Conservation (phyloP, 805 yeast species). For the Zygosaccharomyces bailii region DNA sequence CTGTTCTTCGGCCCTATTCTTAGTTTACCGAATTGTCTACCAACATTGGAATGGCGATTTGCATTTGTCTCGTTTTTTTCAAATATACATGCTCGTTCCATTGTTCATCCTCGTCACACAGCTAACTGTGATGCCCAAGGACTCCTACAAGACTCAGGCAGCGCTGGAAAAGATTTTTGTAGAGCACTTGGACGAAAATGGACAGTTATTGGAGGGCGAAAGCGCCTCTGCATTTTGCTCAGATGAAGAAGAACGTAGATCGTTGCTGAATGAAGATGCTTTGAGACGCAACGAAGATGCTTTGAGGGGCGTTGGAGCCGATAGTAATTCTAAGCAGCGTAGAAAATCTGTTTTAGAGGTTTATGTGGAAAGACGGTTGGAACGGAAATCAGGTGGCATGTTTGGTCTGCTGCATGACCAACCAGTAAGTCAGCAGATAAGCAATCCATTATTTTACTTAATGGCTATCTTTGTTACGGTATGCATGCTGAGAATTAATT, state of each 20-base stretch:
- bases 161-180: slow-evolving; percentile 64
- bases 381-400: slow-evolving; percentile 54
- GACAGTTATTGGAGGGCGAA: slow-evolving; percentile 43
- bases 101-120: slow-evolving; percentile 72
- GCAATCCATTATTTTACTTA: slow-evolving; percentile 65
- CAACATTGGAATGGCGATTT: slow-evolving; percentile 33
- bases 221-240: slow-evolving; percentile 44
- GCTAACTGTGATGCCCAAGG: slow-evolving; percentile 71
- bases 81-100: slow-evolving; percentile 68
- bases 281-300: slow-evolving; percentile 8
- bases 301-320: too few relatives aligned
- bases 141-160: slow-evolving; percentile 69
- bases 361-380: slow-evolving; percentile 55
- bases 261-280: slow-evolving; percentile 26
- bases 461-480: slow-evolving; percentile 78
- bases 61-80: slow-evolving; percentile 58
- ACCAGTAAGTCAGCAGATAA: slow-evolving; percentile 47
- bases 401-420: slow-evolving; percentile 77
- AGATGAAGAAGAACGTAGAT: slow-evolving; percentile 40
- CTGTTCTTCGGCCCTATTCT: slow-evolving; percentile 83
- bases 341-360: slow-evolving; percentile 63
- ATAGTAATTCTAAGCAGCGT: slow-evolving; percentile 18
- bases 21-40: slow-evolving; percentile 66
- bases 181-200: slow-evolving; percentile 72
- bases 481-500: slow-evolving; percentile 89